A percentile compares a stretch with the other conserved stretches of the same genome.
phyloP scores from a whole-genome alignment of 768 basidiomycete species.

The Gautieria morchelliformis region DNA sequence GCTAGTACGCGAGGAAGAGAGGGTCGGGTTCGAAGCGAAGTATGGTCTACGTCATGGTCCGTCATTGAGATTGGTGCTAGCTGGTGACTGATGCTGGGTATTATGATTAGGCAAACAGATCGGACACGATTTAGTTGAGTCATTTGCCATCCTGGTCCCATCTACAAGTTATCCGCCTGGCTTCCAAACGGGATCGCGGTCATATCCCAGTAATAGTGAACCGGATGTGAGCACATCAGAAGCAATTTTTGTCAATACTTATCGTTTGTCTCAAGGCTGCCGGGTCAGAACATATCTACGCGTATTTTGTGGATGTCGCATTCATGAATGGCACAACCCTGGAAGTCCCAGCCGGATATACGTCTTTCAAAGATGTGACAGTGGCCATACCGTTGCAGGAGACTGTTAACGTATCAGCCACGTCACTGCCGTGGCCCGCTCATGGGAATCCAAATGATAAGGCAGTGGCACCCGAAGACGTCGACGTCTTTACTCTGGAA shows the following conservation, averaged over 20 bases:
- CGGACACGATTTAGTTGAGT: not conserved
- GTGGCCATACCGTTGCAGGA: not conserved
- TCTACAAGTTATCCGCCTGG: not conserved
- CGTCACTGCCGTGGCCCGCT: not conserved
- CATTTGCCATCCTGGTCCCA: not conserved
- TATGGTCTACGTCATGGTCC: not conserved
- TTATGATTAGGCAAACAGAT: not conserved
- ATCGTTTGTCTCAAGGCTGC: not conserved
- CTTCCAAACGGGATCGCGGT: not conserved
- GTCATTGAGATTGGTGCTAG: not conserved
- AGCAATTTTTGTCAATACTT: not conserved
- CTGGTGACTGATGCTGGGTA: not conserved
- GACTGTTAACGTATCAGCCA: not conserved
- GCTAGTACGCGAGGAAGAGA: not conserved
- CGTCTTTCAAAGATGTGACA: not conserved
- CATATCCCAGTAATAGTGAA: not conserved
- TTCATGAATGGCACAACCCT: not conserved
- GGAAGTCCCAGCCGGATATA: not conserved
- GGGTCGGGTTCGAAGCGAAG: not conserved
- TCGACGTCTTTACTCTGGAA: not conserved
- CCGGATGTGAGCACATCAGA: not conserved
- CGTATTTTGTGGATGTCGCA: not conserved
- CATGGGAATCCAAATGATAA: not conserved
- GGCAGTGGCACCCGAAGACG: not conserved
- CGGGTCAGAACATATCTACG: not conserved